A percentile compares a stretch with the other conserved stretches of the same genome.
Evolutionary conservation across 1,284 basidiomycete genomes (phyloP).

Genomic region (Naganishia sp.): DNA sequence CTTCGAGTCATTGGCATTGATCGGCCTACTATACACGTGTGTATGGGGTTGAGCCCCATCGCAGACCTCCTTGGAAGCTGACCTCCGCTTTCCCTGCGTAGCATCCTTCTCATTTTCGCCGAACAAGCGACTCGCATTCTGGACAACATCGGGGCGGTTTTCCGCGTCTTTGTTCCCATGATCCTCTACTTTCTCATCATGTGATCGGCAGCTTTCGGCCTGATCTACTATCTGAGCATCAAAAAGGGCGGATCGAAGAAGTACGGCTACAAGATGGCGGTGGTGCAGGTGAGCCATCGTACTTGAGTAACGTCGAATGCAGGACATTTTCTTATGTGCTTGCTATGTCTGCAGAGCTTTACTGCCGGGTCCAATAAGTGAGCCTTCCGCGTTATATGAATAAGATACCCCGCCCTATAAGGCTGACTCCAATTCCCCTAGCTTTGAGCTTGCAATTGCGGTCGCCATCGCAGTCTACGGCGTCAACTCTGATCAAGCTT

Average conservation of each 20-base stretch:
- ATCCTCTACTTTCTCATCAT: slow-evolving; percentile 75
- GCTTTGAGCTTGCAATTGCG: slow-evolving; percentile 75
- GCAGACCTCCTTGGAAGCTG: not conserved
- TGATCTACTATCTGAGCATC: slow-evolving; percentile 60
- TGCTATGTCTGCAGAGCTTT: slow-evolving; percentile 40
- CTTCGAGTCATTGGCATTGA: slow-evolving; percentile 70
- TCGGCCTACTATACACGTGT: slow-evolving; percentile 67
- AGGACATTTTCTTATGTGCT: too few species aligned
- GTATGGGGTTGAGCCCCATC: not conserved
- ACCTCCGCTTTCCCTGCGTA: slow-evolving; percentile 1
- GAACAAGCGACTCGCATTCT: slow-evolving; percentile 66
- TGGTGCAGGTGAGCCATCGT: slow-evolving; percentile 58
- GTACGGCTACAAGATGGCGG: slow-evolving; percentile 65
- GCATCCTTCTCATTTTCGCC: slow-evolving; percentile 68
- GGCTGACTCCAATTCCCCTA: slow-evolving; percentile 1
- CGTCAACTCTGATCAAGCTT: slow-evolving; percentile 68
- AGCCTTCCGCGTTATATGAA: not conserved
- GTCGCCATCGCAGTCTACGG: slow-evolving; percentile 78
- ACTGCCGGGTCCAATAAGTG: slow-evolving; percentile 58
- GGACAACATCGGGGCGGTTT: slow-evolving; percentile 69
- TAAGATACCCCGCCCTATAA: slow-evolving; percentile 5
- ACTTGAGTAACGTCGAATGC: too few species aligned
- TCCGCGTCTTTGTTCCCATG: slow-evolving; percentile 76
- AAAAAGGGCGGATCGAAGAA: slow-evolving; percentile 36
- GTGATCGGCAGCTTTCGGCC: slow-evolving; percentile 67